A percentile compares a stretch with the other conserved stretches of the same genome.
These are phyloP conservation scores for Chrysosphaeria jannelii DNA, from an alignment of 2,329 filamentous ascomycete genomes.

Conservation along the genomic window DNA sequence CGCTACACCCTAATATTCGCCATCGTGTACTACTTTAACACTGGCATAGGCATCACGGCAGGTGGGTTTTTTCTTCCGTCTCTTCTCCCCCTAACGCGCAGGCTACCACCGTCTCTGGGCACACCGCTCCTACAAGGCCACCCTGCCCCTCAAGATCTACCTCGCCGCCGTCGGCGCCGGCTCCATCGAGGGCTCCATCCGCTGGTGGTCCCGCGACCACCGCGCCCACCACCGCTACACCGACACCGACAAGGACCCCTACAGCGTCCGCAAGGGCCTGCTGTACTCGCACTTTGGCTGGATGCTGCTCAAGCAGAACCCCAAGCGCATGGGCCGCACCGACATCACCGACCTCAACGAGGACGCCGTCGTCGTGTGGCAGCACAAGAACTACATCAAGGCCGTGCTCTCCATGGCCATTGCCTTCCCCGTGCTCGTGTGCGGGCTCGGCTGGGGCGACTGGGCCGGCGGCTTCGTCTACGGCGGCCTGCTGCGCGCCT, in stretches of 20 bases:
- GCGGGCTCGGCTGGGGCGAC: conserved; percentile 54
- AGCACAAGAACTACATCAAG: conserved; percentile 68
- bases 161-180: conserved; percentile 56
- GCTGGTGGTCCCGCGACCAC: conserved; percentile 74
- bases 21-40: conserved; percentile 57
- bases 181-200: conserved; percentile 58
- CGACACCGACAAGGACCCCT: conserved; percentile 76
- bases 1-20: conserved; percentile 44
- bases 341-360: conserved; percentile 75
- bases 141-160: conserved; percentile 47
- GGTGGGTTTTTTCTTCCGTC: conserved; percentile 15
- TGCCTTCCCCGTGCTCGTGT: conserved; percentile 42
- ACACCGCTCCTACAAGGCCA: conserved; percentile 57
- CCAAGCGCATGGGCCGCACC: conserved; percentile 62
- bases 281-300: conserved; percentile 64
- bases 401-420: conserved; percentile 50
- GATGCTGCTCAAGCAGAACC: conserved; percentile 88
- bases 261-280: conserved; percentile 69
- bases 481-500: conserved; percentile 58
- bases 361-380: conserved; percentile 59
- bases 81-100: conserved; percentile 4
- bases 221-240: conserved; percentile 76
- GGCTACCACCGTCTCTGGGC: conserved; percentile 67
- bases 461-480: conserved; percentile 63
- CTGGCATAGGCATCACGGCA: conserved; percentile 51